These are phyloP conservation scores for Colletotrichum magnum DNA, from an alignment of 2,329 filamentous ascomycete genomes.

Conservation along the genomic window DNA sequence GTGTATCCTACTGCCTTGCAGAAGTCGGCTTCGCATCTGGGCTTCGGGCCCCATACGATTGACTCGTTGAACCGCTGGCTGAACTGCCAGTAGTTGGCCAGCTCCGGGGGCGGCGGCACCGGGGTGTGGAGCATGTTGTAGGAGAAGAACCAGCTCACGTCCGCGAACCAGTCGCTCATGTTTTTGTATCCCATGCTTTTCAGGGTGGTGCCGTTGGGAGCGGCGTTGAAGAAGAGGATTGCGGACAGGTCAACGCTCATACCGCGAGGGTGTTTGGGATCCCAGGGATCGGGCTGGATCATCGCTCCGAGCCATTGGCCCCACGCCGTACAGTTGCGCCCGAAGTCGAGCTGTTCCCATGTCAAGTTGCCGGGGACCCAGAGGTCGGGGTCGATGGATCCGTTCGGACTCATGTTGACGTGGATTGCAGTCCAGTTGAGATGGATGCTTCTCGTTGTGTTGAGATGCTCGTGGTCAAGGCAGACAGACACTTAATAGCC, in stretches of 20 bases:
- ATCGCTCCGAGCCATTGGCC: conserved; percentile 27
- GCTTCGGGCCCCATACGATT: conserved; percentile 19
- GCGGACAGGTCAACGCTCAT: conserved; percentile 29
- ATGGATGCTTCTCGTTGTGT: no score
- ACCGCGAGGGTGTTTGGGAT: conserved; percentile 25
- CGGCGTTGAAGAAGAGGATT: conserved; percentile 10
- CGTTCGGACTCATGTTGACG: neutral
- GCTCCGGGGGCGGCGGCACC: neutral
- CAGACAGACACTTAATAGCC: neutral
- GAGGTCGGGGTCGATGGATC: conserved; percentile 3
- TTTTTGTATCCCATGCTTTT: neutral
- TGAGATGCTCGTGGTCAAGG: neutral
- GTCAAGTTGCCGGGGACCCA: conserved; percentile 36
- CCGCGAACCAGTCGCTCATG: conserved; percentile 4
- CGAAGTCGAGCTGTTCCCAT: conserved; percentile 37
- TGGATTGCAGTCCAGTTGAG: neutral
- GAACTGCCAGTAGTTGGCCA: conserved; percentile 22
- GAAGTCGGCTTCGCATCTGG: conserved; percentile 24
- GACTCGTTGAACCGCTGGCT: conserved; percentile 29
- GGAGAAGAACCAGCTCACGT: conserved; percentile 27
- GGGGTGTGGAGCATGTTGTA: conserved; percentile 37
- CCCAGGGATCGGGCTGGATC: conserved; percentile 30
- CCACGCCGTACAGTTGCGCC: conserved; percentile 29
- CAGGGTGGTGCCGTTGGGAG: conserved; percentile 15
- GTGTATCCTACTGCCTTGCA: conserved; percentile 35